Base-by-base conservation (phyloP, 2,329 filamentous ascomycete genomes). In the Xylaria sp. region DNA sequence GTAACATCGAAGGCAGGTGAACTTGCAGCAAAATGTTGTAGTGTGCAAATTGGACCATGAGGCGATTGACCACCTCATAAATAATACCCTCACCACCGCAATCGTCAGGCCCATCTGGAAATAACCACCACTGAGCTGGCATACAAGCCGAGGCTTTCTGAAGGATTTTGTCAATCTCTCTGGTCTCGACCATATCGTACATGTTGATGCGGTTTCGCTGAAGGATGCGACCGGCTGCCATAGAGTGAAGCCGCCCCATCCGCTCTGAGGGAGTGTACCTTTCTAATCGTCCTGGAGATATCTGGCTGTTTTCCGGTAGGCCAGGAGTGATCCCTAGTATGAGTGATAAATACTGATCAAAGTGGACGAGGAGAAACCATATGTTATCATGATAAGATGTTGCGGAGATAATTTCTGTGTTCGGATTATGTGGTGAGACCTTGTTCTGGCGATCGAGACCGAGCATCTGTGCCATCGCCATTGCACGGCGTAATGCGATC, bases 331-430 rank as follows among this genome's bases (percentile, higher is more conserved):
- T 76, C 9, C 84, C 84, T 0, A 87, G 74, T 74, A 85, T 79
- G 26, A 86, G 71, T 3, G 79, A 85, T 2, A 87, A 77, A 56
- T 84, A 83, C 1, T 84, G 81, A 61, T 87, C 85, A 2, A 79
- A 75, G 10, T 76, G 75, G 1, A 85, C 72, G 0, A 87, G 75
- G 6, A 82, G 82, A 61, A 80, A 83, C 85, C 84, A 87, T 69
- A 85, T 74, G 46, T 78, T 76, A 40, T 78, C 77, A 0, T 80
- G 77, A 23, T 80, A 71, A 3, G 81, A 73, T n/a, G 73, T 66
- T 2, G 54, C 57, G 20, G 71, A 71, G 0, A 75, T 79, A 6
- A 74, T 62, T 7, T 73, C 51, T 1, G 79, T 74, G 31, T 80
- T 67, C 6, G 77, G 20, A 40, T 53, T 58, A n/a, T 53, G 54